Evolutionary conservation across 2,329 filamentous ascomycete species (phyloP), one percentile per base, ranked within the genome.

Genomic region (Pseudogymnoascus pannorum): DNA sequence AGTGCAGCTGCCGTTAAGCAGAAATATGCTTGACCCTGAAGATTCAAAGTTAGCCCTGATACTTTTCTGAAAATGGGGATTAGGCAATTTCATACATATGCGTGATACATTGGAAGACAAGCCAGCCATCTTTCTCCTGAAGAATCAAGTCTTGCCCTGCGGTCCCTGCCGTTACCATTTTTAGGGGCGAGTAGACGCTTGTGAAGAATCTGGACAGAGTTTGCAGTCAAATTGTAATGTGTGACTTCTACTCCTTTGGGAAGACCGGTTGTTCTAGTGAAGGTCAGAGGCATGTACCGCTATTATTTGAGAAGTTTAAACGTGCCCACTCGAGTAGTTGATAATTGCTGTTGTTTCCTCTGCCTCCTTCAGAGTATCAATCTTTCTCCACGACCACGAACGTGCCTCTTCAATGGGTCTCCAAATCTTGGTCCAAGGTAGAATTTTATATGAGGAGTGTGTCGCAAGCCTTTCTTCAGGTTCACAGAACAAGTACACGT

Each of bases 191-290:
- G 18, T 18, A 38, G 33, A 59, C 58, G 58, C 58, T 59, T 59
- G 63, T 88, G 85, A 8, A 77, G 68, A 59, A 59, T 22, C 12
- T 59, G 58, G 22, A 31, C 58, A 66, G 84, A 81, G 70, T 93
- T 93, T 64, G 88, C 80, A 48, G 92, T 82, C 68, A 91, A 89
- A 66, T 90, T 88, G 63, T 78, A 77, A 73, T 95, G 90, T 14
- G 85, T 84, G 65, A 94, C 88, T 73, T 89, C 85, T 18, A 93
- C 90, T 14, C 90, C 90, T 72, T 94, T 94, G 11, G 90, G 89
- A 4, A 91, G 79, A 7, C 91, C 91, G 0, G 91, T 94, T 0
- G 58, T 60, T 60, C 58, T 51, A 8, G 5, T 22, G n/a, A 40
- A 14, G n/a, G 58, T 59, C 29, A 59, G 31, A 31, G n/a, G 5